A percentile compares a stretch with the other conserved stretches of the same genome.
phyloP scores from a whole-genome alignment of 176 grass and related monocot genomes.

The Zizania latifolia region DNA sequence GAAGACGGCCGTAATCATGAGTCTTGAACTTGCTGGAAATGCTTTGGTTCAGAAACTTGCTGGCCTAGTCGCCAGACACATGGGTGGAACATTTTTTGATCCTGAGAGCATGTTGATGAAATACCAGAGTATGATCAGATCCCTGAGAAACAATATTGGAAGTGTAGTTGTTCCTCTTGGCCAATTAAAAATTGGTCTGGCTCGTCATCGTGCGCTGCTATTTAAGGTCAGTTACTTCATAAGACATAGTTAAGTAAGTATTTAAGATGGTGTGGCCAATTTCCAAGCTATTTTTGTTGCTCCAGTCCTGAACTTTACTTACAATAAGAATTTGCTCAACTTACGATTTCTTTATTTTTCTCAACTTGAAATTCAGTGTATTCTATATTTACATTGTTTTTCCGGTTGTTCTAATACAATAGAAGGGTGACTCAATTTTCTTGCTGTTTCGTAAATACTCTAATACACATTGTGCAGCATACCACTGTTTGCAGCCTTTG shows the following conservation, averaged over 20 bases:
- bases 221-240: constrained; percentile 72
- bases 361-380: constrained; percentile 3
- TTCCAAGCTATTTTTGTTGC: neutral
- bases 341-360: constrained; percentile 13
- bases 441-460: neutral
- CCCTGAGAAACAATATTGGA: constrained; percentile 49
- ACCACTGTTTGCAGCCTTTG: neutral
- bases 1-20: constrained; percentile 49
- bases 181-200: constrained; percentile 74
- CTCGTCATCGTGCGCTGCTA: constrained; percentile 85
- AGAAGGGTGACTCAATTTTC: neutral
- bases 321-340: neutral
- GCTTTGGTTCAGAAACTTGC: constrained; percentile 82
- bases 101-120: constrained; percentile 57
- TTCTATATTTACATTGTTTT: neutral
- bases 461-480: neutral
- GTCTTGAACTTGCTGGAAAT: constrained; percentile 41
- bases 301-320: neutral
- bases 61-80: constrained; percentile 67
- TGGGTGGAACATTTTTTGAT: constrained; percentile 75
- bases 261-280: constrained; percentile 1
- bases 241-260: constrained; percentile 4
- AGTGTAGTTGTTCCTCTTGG: constrained; percentile 75
- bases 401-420: neutral
- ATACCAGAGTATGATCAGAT: constrained; percentile 58